Conservation (phyloP, 257 asterid species). For the Handroanthus guayacan region DNA sequence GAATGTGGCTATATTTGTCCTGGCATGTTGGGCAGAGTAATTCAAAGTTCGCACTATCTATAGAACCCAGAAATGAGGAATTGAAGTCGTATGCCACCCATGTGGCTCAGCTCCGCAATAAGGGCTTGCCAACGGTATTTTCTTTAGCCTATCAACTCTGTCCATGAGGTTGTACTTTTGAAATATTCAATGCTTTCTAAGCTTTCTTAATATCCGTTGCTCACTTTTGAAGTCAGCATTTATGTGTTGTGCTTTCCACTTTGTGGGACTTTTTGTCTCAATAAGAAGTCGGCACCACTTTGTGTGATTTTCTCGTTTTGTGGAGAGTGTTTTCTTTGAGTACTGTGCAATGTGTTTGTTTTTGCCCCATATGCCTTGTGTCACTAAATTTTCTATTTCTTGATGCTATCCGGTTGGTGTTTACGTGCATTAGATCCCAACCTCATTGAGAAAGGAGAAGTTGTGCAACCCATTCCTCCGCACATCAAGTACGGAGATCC, state of each 20-base stretch:
- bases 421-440: constrained; percentile 71
- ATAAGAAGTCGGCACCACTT: not conserved
- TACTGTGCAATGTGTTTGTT: not conserved
- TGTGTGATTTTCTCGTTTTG: not conserved
- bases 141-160: constrained; percentile 14
- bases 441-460: constrained; percentile 75
- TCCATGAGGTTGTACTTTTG: constrained; percentile 25
- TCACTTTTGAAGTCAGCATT: not conserved
- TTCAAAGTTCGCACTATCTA: constrained; percentile 89
- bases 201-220: not conserved
- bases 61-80: constrained; percentile 82
- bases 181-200: constrained; percentile 16
- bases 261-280: not conserved
- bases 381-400: not conserved
- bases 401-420: constrained; percentile 2
- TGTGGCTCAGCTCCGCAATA: constrained; percentile 61
- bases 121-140: constrained; percentile 90
- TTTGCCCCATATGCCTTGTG: constrained; percentile 12
- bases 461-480: constrained; percentile 93
- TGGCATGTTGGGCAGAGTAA: constrained; percentile 68
- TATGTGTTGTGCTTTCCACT: too few relatives aligned
- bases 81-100: constrained; percentile 79
- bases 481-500: constrained; percentile 80
- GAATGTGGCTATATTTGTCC: constrained; percentile 26
- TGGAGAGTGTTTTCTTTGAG: not conserved